Percentiles rank a stretch among this genome's conserved stretches.
Conservation (phyloP, 1,284 basidiomycete genomes). For the Microbotryomycetes sp. region DNA sequence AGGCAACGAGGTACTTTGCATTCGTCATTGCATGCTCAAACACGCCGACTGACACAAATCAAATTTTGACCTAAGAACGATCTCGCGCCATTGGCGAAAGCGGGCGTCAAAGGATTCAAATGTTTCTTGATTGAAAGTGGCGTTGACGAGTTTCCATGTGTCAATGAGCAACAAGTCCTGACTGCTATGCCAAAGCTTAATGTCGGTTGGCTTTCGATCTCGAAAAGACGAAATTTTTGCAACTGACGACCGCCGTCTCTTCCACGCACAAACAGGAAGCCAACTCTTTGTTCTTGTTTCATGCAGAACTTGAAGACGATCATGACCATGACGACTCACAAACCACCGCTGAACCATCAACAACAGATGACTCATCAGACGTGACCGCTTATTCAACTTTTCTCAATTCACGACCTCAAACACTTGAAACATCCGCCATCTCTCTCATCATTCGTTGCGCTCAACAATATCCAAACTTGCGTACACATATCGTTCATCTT, state of each 20-base stretch:
- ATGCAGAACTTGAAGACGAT: slow-evolving; percentile 69
- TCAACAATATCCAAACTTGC: slow-evolving; percentile 58
- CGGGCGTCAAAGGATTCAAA: slow-evolving; percentile 88
- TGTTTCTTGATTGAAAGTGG: slow-evolving; percentile 91
- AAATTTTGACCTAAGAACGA: too few relatives aligned
- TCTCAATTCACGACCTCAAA: slow-evolving; percentile 69
- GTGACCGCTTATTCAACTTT: slow-evolving; percentile 67
- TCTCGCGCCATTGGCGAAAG: slow-evolving; percentile 59
- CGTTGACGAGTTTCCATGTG: slow-evolving; percentile 87
- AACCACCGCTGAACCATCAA: slow-evolving; percentile 20
- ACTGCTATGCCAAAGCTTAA: slow-evolving; percentile 65
- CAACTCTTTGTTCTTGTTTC: slow-evolving; percentile 70
- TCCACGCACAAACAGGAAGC: slow-evolving; percentile 51
- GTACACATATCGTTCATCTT: slow-evolving; percentile 88
- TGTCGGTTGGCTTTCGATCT: too few relatives aligned
- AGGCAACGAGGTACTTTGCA: slow-evolving; percentile 60
- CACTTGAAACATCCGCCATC: slow-evolving; percentile 61
- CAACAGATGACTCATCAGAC: slow-evolving; percentile 37
- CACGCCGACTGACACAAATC: too few relatives aligned
- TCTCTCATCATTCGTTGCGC: slow-evolving; percentile 61
- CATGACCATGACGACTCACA: slow-evolving; percentile 18
- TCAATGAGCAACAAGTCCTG: slow-evolving; percentile 61
- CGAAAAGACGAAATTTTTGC: neutral
- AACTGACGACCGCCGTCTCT: neutral
- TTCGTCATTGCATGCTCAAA: neutral